phyloP scores from a whole-genome alignment of 352 stramenopile species.

The Globisporangium nodosum region DNA sequence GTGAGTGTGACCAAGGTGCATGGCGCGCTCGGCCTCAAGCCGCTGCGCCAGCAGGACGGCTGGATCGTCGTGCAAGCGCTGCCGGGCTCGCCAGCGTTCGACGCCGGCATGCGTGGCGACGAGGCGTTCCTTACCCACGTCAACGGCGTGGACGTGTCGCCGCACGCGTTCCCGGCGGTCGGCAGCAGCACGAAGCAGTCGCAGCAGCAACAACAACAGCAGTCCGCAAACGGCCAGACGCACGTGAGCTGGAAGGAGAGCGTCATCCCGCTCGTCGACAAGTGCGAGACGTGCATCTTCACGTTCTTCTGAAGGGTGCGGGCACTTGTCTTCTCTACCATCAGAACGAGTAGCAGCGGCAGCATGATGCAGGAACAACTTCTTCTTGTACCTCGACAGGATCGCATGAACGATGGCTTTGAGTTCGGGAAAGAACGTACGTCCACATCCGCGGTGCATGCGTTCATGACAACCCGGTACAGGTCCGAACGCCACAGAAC shows the following conservation, averaged over 20 bases:
- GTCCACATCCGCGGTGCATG: too few relatives aligned
- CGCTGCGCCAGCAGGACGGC: constrained; percentile 65
- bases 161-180: constrained; percentile 59
- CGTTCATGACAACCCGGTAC: too few relatives aligned
- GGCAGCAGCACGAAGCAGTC: constrained; percentile 13
- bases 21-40: constrained; percentile 59
- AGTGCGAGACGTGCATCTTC: constrained; percentile 72
- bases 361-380: too few relatives aligned
- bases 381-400: too few relatives aligned
- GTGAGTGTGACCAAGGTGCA: constrained; percentile 77
- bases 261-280: constrained; percentile 68
- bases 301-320: constrained; percentile 72
- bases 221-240: not conserved
- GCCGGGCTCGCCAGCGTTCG: constrained; percentile 52
- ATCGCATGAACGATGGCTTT: too few relatives aligned
- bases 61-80: constrained; percentile 75
- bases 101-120: constrained; percentile 65
- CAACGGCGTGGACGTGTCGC: constrained; percentile 74
- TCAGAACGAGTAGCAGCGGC: not conserved
- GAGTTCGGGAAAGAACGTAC: too few relatives aligned
- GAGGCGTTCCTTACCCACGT: constrained; percentile 80
- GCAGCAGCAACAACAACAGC: constrained; percentile 11
- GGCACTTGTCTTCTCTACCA: constrained; percentile 29
- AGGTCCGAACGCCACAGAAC: too few relatives aligned
- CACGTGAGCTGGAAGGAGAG: constrained; percentile 66